Base-by-base conservation (phyloP, 2,329 filamentous ascomycete genomes). In the Coleophoma crateriformis region DNA sequence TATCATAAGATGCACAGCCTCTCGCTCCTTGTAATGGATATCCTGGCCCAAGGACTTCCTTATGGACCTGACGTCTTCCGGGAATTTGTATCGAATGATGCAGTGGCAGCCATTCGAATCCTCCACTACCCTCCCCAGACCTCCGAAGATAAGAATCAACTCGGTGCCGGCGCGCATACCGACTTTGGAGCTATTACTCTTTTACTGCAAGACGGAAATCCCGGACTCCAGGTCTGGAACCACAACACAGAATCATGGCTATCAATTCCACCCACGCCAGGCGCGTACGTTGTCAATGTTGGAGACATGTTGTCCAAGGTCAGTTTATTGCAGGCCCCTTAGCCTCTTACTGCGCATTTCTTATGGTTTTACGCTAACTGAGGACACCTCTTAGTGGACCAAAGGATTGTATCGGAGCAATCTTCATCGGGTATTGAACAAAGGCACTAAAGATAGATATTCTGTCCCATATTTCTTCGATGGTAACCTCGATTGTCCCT, bases 141-240 rank as follows among this genome's bases (percentile, higher is more conserved):
- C 2, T 52, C 61, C 1, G 64, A 11, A 12, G 47, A 38, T 33
- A 37, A 13, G 47, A 47, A 17, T 32, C 45, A 47, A 14, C 34
- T 32, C 13, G 38, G 27, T 10, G 71, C 56, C 4, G 73, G 74
- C 1, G 73, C 71, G 2, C 76, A 77, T 55, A 77, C 72, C 0
- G 77, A 77, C 56, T 78, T 75, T 54, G 73, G 75, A 3, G 69
- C 70, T 32, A 68, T 79, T 33, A 79, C 76, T 1, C 63, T 79
- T 39, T 68, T 79, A 17, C 66, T 77, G 13, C 75, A 78, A 53
- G 73, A 75, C 50, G 61, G 63, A 3, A 38, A 19, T 27, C 68
- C 70, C 37, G 76, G 74, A 0, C 66, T 79, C 2, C 67, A 80
- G 52, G 75, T 79, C 4, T 68, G 70, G 54, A 67, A 78, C 50